These are phyloP conservation scores for Leavenworthia alabamica DNA, from an alignment of 345 rosid genomes.

Conservation along the genomic window DNA sequence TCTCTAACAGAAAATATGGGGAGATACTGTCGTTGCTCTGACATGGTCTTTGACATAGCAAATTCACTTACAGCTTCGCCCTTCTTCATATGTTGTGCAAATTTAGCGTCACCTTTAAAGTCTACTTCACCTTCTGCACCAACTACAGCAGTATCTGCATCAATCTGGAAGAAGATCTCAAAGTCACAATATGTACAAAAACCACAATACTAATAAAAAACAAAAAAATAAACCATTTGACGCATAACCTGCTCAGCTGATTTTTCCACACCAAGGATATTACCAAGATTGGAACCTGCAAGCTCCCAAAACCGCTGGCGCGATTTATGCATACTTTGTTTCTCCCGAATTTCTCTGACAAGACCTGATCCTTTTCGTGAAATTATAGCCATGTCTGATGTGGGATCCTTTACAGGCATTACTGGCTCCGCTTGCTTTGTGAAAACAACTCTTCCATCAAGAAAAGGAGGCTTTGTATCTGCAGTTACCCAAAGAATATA, in stretches of 20 bases:
- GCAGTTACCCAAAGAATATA: constrained; percentile 12
- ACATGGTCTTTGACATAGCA: constrained; percentile 69
- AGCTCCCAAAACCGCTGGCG: constrained; percentile 99
- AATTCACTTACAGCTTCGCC: constrained; percentile 95
- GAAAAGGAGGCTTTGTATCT: constrained; percentile 97
- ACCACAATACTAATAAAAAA: neutral
- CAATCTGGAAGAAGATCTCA: constrained; percentile 50
- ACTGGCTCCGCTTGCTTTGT: constrained; percentile 98
- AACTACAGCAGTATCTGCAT: constrained; percentile 88
- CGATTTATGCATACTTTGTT: constrained; percentile 84
- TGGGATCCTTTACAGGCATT: constrained; percentile 96
- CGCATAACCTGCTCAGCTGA: constrained; percentile 67
- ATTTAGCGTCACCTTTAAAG: constrained; percentile 87
- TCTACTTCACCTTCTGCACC: constrained; percentile 91
- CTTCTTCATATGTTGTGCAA: constrained; percentile 84
- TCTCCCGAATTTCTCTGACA: constrained; percentile 90
- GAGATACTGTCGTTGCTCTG: constrained; percentile 86
- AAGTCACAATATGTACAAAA: constrained; percentile 7
- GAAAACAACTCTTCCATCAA: constrained; percentile 93
- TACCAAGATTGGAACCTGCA: constrained; percentile 93
- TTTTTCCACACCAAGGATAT: constrained; percentile 90
- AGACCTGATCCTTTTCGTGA: constrained; percentile 85
- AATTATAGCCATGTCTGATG: constrained; percentile 98
- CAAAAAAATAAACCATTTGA: neutral
- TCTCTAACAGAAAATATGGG: constrained; percentile 97